These are phyloP conservation scores for Amanita polypyramis DNA, from an alignment of 768 basidiomycete genomes.

Conservation along the genomic window DNA sequence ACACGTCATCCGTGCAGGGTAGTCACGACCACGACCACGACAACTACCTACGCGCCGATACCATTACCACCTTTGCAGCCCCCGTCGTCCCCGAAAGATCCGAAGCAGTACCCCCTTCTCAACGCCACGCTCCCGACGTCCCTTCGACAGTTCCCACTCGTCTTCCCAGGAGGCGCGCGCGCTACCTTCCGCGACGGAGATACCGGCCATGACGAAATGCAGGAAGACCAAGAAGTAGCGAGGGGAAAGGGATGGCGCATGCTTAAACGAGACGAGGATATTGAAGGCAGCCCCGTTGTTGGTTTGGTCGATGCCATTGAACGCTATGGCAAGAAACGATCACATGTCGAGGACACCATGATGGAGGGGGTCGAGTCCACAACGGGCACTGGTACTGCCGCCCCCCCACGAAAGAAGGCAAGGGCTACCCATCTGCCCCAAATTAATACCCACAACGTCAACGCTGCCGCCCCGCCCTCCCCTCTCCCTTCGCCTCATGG, in stretches of 20 bases:
- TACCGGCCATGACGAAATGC: slow-evolving; percentile 52
- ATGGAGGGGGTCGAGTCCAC: slow-evolving; percentile 41
- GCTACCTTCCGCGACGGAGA: slow-evolving; percentile 73
- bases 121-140: slow-evolving; percentile 66
- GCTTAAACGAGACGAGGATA: slow-evolving; percentile 53
- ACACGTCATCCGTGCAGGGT: slow-evolving; percentile 39
- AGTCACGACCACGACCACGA: slow-evolving; percentile 86
- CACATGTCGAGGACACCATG: slow-evolving; percentile 46
- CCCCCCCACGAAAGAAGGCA: slow-evolving; percentile 70
- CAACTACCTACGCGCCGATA: slow-evolving; percentile 85
- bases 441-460: slow-evolving; percentile 56
- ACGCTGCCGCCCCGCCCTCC: slow-evolving; percentile 71
- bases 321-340: slow-evolving; percentile 78
- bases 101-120: slow-evolving; percentile 71
- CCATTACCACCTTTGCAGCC: slow-evolving; percentile 65
- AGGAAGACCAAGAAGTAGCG: slow-evolving; percentile 58
- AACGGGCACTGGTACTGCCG: slow-evolving; percentile 32
- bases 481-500: slow-evolving; percentile 81
- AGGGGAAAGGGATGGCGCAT: slow-evolving; percentile 69
- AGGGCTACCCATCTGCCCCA: slow-evolving; percentile 48
- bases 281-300: slow-evolving; percentile 40
- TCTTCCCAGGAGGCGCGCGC: slow-evolving; percentile 71
- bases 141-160: slow-evolving; percentile 64
- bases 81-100: slow-evolving; percentile 62
- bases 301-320: slow-evolving; percentile 75